Evolutionary conservation across 2,329 filamentous ascomycete genomes (phyloP).

Genomic region (Penicillium sp.): DNA sequence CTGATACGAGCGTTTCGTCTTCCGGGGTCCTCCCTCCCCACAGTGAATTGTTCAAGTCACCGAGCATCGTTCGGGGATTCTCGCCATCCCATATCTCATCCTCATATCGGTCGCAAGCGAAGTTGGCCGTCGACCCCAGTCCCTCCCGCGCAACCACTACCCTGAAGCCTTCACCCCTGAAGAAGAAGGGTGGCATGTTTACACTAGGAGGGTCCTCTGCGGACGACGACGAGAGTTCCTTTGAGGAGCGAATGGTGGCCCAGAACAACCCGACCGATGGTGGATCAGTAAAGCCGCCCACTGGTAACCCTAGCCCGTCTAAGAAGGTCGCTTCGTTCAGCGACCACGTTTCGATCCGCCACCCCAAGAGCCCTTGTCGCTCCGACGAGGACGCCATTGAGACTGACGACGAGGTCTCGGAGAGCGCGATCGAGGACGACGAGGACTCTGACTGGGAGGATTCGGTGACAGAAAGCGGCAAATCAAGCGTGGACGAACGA

Average conservation of each 20-base stretch:
- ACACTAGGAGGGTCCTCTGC: slow-evolving; percentile 79
- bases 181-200: slow-evolving; percentile 66
- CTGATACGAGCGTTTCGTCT: slow-evolving; percentile 62
- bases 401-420: slow-evolving; percentile 67
- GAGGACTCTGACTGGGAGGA: slow-evolving; percentile 62
- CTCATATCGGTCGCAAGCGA: slow-evolving; percentile 62
- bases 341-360: slow-evolving; percentile 66
- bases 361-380: slow-evolving; percentile 50
- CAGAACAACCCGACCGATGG: slow-evolving; percentile 56
- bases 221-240: slow-evolving; percentile 76
- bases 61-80: slow-evolving; percentile 81
- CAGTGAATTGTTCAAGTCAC: slow-evolving; percentile 54
- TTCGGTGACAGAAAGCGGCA: slow-evolving; percentile 75
- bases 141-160: slow-evolving; percentile 62
- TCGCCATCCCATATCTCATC: slow-evolving; percentile 71
- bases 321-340: slow-evolving; percentile 83
- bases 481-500: slow-evolving; percentile 72
- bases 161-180: slow-evolving; percentile 52
- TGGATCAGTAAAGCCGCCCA: slow-evolving; percentile 47
- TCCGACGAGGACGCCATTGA: slow-evolving; percentile 58
- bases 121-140: slow-evolving; percentile 50
- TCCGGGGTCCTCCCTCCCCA: slow-evolving; percentile 41
- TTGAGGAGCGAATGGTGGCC: slow-evolving; percentile 59
- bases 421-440: slow-evolving; percentile 75
- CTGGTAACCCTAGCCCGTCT: slow-evolving; percentile 32